Base-by-base conservation (phyloP, 2,329 filamentous ascomycete genomes). In the Nannizzia gypsea region DNA sequence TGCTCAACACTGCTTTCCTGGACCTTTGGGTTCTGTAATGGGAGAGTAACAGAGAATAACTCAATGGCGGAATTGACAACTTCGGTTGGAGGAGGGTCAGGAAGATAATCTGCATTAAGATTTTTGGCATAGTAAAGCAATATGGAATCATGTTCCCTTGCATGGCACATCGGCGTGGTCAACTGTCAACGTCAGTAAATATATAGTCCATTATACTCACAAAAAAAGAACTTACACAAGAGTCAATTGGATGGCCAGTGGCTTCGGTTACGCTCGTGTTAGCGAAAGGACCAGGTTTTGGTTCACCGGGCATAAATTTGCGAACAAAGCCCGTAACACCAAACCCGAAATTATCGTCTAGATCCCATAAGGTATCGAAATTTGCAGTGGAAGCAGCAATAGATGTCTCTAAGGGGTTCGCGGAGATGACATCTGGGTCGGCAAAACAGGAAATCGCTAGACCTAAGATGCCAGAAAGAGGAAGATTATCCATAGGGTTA, bases 1-100 rank as follows among this genome's bases (percentile, higher is more conserved):
- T 99, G 93, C 72, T 99, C 93, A 8, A 99, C 77, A 55, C 95
- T 89, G 69, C 92, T 96, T 72, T 99, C 93, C 68, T 99, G 93
- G 2, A 99, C 89, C 68, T 92, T 96, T 3, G 89, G 81, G 0
- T 89, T 87, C 52, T 95, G 95, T 8, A 96, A 78, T 2, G 93
- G 91, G 60, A 99, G 85, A 42, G 90, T 88, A 58, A 95, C 89
- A 1, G 91, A 90, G 70, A 99, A 99, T 0, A 97, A 78, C 63
- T 93, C 87, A 60, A 99, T 95, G 0, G 93, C 91, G 68, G 92
- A 85, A 69, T 99, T 96, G 62, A 97, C 89, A 26, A 96, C 91
- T 69, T 96, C 91, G 0, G 92, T 99, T 0, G 89, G 85, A 4
- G 93, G 87, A 6, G 92, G 90, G 64, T 93, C 88, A 15, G 88